Percentiles rank a stretch among this genome's conserved stretches.
These are phyloP conservation scores for Pulveroboletus ravenelii DNA, from an alignment of 768 basidiomycete species.

Conservation along the genomic window DNA sequence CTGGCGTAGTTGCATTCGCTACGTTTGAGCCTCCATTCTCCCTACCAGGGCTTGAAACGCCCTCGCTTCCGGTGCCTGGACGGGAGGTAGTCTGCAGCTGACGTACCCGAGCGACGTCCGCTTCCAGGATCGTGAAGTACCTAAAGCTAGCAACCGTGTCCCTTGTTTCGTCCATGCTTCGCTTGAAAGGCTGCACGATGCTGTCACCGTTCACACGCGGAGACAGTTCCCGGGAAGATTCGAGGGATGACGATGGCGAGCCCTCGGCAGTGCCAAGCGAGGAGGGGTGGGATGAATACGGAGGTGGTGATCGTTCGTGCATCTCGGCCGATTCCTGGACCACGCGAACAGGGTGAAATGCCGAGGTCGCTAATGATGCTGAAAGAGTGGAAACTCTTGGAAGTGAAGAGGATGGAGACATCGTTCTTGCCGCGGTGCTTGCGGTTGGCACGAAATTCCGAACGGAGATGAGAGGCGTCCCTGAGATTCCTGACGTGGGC, in stretches of 20 bases:
- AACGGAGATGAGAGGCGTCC: conserved; percentile 38
- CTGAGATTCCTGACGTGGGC: conserved; percentile 20
- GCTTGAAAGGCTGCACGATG: conserved; percentile 35
- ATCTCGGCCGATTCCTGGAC: conserved; percentile 15
- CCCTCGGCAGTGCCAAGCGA: conserved; percentile 27
- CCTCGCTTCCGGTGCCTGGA: conserved; percentile 9
- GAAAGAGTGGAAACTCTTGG: conserved; percentile 60
- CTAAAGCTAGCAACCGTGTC: conserved; percentile 46
- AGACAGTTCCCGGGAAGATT: conserved; percentile 16
- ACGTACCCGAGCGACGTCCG: conserved; percentile 32
- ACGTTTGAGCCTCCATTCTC: conserved; percentile 10
- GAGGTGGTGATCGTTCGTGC: conserved; percentile 29
- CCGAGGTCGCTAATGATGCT: conserved; percentile 58
- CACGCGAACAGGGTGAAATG: conserved; percentile 50
- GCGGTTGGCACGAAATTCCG: conserved; percentile 54
- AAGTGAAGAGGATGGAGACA: conserved; percentile 35
- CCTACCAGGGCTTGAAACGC: conserved; percentile 4
- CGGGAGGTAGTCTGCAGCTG: conserved; percentile 12
- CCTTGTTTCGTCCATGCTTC: conserved; percentile 44
- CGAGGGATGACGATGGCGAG: conserved; percentile 16
- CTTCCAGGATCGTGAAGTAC: conserved; percentile 42
- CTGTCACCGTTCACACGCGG: conserved; percentile 25
- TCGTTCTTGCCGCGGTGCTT: conserved; percentile 32
- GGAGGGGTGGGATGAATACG: conserved; percentile 34
- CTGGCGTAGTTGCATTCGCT: conserved; percentile 6